Conservation (phyloP, 164 flowering plant species). For the Vitis cinerea region DNA sequence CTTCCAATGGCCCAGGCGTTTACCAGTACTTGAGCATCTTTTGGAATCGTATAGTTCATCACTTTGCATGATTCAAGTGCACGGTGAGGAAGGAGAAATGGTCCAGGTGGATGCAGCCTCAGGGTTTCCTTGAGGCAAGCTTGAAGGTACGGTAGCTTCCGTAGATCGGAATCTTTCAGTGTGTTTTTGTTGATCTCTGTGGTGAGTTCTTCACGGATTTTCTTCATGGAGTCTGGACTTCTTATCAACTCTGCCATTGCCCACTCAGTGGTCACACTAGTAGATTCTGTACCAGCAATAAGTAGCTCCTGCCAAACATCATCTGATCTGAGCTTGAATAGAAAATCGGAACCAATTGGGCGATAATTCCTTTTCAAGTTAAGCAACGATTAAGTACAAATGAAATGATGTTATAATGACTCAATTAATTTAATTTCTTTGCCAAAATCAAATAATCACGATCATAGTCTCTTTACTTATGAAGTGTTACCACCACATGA, state of each 20-base stretch:
- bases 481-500: no score
- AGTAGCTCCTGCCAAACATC: constrained; percentile 21
- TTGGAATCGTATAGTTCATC: constrained; percentile 28
- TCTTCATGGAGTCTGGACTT: no score
- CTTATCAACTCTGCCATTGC: constrained; percentile 13
- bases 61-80: constrained; percentile 8
- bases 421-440: no score
- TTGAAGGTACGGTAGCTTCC: constrained; percentile 17
- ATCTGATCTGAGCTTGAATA: not conserved
- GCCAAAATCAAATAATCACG: no score
- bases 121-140: constrained; percentile 27
- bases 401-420: no score
- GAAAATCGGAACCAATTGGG: no score
- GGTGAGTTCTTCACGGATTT: no score
- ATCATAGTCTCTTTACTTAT: no score
- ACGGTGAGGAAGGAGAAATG: constrained; percentile 23
- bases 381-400: no score
- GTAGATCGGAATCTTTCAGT: constrained; percentile 12
- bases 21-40: constrained; percentile 18
- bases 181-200: not conserved
- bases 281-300: constrained; percentile 26
- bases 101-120: constrained; percentile 30
- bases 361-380: no score
- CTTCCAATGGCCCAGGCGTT: constrained; percentile 21
- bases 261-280: constrained; percentile 28